Percentiles rank a stretch among this genome's conserved stretches.
These are phyloP conservation scores for Acer yangbiense DNA, from an alignment of 345 rosid species.

Conservation along the genomic window DNA sequence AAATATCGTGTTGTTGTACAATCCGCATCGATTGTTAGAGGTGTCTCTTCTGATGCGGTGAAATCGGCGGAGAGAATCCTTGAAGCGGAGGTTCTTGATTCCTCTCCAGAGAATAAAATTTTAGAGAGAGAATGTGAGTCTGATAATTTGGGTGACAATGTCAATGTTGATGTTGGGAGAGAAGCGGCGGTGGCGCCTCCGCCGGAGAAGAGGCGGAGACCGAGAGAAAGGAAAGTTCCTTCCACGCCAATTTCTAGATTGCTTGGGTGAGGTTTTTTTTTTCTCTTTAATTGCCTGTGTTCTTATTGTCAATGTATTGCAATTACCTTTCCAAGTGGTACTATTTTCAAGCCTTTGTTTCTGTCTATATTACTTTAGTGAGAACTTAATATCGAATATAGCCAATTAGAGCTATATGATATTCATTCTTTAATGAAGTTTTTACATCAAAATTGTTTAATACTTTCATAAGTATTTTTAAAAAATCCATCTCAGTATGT, in stretches of 20 bases:
- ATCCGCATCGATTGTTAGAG: background rate
- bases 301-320: background rate
- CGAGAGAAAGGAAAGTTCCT: conserved; percentile 89
- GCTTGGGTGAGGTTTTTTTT: conserved; percentile 55
- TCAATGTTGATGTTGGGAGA: conserved; percentile 24
- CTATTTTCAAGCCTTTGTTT: background rate
- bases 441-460: background rate
- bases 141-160: conserved; percentile 23
- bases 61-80: conserved; percentile 7
- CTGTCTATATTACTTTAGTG: too few species aligned
- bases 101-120: conserved; percentile 19
- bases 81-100: conserved; percentile 25
- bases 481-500: background rate
- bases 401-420: background rate
- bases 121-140: conserved; percentile 27
- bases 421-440: background rate
- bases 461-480: background rate
- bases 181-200: conserved; percentile 3
- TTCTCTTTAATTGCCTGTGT: background rate
- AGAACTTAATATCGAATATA: background rate
- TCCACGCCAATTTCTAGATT: conserved; percentile 90
- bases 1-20: background rate
- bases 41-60: background rate
- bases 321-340: background rate
- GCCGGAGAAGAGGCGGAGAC: conserved; percentile 62